These are phyloP conservation scores for Sugiyamaella pinicola DNA, from an alignment of 1,139 yeast species.

Conservation along the genomic window DNA sequence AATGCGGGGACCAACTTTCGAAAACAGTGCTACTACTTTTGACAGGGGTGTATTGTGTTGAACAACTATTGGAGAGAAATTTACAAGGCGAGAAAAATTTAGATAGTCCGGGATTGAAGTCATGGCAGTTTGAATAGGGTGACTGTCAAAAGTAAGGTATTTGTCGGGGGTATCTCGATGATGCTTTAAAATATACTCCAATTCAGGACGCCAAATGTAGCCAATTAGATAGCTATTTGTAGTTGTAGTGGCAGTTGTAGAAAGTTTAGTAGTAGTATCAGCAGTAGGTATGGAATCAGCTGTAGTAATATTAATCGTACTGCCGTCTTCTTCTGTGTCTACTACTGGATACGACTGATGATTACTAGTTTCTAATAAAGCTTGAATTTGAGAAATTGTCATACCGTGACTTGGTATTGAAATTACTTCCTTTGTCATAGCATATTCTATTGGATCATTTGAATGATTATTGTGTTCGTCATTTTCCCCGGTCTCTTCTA, in stretches of 20 bases:
- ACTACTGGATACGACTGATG: slow-evolving; percentile 47
- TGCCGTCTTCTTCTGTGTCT: slow-evolving; percentile 25
- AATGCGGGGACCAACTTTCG: slow-evolving; percentile 77
- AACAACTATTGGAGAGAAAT: slow-evolving; percentile 66
- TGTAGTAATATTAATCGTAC: neutral
- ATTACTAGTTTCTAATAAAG: slow-evolving; percentile 14
- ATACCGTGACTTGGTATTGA: slow-evolving; percentile 33
- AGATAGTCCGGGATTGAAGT: slow-evolving; percentile 25
- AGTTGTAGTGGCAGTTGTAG: neutral
- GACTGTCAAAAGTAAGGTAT: slow-evolving; percentile 22
- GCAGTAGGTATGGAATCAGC: neutral
- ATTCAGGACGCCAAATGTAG: slow-evolving; percentile 42
- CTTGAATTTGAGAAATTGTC: slow-evolving; percentile 48
- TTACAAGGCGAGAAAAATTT: slow-evolving; percentile 52
- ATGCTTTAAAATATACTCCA: slow-evolving; percentile 36
- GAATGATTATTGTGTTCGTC: slow-evolving; percentile 61
- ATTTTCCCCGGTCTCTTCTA: slow-evolving; percentile 62
- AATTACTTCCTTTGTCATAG: slow-evolving; percentile 63
- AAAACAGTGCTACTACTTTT: slow-evolving; percentile 67
- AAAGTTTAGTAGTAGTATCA: neutral
- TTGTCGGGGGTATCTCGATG: slow-evolving; percentile 24
- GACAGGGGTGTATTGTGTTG: slow-evolving; percentile 59
- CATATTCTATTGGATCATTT: slow-evolving; percentile 57
- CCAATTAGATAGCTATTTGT: slow-evolving; percentile 36
- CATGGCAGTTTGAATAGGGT: no score